Conservation (phyloP, 306 rosid genomes). For the Ziziphus jujuba region DNA sequence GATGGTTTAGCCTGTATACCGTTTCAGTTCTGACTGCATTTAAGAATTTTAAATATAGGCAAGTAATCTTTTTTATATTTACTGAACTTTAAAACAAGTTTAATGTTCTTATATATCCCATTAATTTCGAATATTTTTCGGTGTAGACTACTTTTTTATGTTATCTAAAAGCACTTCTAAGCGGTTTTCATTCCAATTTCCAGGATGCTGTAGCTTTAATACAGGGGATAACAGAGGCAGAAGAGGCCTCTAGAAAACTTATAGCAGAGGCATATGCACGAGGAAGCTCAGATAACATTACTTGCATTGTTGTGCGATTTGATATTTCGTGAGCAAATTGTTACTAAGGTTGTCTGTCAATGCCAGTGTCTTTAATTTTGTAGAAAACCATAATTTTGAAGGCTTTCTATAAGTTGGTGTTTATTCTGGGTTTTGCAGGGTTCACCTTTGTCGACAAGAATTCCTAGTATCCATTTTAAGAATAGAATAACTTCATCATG, state of each 20-base stretch:
- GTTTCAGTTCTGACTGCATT: neutral
- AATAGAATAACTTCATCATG: no score
- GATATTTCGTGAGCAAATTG: conserved; percentile 45
- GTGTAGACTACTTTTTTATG: neutral
- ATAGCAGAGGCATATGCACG: conserved; percentile 68
- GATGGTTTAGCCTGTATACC: neutral
- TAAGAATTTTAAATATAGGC: no score
- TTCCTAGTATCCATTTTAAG: no score
- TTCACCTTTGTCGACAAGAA: no score
- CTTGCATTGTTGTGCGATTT: conserved; percentile 83
- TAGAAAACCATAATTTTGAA: no score
- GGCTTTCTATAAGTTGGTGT: neutral
- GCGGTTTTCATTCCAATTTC: conserved; percentile 13
- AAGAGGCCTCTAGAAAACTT: conserved; percentile 72
- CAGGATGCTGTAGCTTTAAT: conserved; percentile 84
- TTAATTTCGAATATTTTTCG: neutral
- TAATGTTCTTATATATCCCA: neutral
- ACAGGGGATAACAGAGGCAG: conserved; percentile 67
- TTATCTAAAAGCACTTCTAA: neutral
- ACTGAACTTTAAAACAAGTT: no score
- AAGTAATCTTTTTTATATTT: no score
- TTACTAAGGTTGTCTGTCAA: conserved; percentile 6
- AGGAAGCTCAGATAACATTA: conserved; percentile 90
- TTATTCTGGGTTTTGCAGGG: conserved; percentile 21
- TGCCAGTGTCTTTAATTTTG: no score